Conservation (phyloP, 257 asterid species). For the Coffea eugenioides region DNA sequence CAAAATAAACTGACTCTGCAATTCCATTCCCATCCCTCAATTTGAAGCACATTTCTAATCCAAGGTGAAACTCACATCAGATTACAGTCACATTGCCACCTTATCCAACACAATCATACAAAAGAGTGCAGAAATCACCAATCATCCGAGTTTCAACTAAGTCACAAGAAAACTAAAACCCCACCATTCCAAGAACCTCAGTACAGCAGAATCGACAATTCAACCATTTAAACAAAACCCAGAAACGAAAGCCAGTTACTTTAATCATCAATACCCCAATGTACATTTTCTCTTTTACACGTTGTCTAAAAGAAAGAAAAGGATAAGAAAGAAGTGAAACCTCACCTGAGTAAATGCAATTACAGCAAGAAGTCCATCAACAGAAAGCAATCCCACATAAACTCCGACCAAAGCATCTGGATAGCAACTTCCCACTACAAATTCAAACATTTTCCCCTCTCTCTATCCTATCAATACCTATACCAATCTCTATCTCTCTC, state of each 20-base stretch:
- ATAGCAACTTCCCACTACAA: constrained; percentile 59
- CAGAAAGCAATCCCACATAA: constrained; percentile 60
- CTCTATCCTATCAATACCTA: background rate
- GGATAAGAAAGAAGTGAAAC: background rate
- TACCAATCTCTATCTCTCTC: background rate
- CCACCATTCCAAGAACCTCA: background rate
- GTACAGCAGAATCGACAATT: background rate
- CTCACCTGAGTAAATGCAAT: constrained; percentile 67
- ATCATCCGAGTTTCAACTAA: background rate
- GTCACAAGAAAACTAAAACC: background rate
- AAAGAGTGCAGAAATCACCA: background rate
- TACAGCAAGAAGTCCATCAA: constrained; percentile 62
- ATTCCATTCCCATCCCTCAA: constrained; percentile 5
- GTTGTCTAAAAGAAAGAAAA: background rate
- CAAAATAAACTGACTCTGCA: background rate
- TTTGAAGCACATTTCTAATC: constrained; percentile 4
- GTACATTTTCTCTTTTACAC: constrained; percentile 1
- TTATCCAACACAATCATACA: background rate
- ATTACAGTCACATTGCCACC: background rate
- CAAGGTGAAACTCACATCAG: background rate
- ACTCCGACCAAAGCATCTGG: constrained; percentile 64
- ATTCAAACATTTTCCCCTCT: constrained; percentile 45
- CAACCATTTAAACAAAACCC: background rate
- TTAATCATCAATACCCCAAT: constrained; percentile 3
- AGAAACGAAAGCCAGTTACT: background rate